These are phyloP conservation scores for Teunomyces cretensis DNA, from an alignment of 805 yeast genomes.

Conservation along the genomic window DNA sequence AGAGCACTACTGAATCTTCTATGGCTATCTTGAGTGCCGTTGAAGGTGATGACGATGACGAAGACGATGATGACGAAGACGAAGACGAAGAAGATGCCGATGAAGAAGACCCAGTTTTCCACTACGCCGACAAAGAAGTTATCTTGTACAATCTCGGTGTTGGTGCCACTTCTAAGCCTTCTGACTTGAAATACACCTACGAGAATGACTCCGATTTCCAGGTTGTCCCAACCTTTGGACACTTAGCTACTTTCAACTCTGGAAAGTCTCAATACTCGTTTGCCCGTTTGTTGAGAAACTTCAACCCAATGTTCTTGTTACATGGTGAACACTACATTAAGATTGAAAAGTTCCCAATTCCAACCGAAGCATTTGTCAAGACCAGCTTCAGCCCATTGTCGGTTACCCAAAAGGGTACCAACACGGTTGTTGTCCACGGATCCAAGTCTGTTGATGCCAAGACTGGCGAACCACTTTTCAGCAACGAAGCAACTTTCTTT, in stretches of 20 bases:
- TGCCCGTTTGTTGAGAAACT: conserved; percentile 66
- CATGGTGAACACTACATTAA: conserved; percentile 95
- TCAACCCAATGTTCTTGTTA: conserved; percentile 83
- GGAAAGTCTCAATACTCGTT: conserved; percentile 57
- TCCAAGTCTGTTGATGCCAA: conserved; percentile 65
- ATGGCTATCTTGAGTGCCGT: conserved; percentile 73
- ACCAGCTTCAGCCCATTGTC: conserved; percentile 71
- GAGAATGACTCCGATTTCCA: conserved; percentile 79
- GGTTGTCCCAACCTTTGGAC: conserved; percentile 87
- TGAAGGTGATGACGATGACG: conserved; percentile 47
- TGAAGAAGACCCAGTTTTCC: conserved; percentile 47
- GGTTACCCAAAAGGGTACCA: conserved; percentile 80
- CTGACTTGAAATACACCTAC: conserved; percentile 73
- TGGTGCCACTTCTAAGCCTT: conserved; percentile 66
- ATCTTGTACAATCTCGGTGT: conserved; percentile 86
- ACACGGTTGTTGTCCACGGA: conserved; percentile 75
- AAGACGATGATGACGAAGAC: conserved; percentile 40
- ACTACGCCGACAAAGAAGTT: conserved; percentile 65
- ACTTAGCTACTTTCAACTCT: conserved; percentile 76
- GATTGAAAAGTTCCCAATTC: conserved; percentile 73
- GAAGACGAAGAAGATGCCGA: conserved; percentile 36
- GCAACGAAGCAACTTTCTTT: conserved; percentile 83
- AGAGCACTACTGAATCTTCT: conserved; percentile 71
- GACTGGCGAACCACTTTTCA: conserved; percentile 69
- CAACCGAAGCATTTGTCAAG: conserved; percentile 61